A percentile compares a stretch with the other conserved stretches of the same genome.
phyloP scores from a whole-genome alignment of 345 rosid genomes.

The Gossypium anomalum region DNA sequence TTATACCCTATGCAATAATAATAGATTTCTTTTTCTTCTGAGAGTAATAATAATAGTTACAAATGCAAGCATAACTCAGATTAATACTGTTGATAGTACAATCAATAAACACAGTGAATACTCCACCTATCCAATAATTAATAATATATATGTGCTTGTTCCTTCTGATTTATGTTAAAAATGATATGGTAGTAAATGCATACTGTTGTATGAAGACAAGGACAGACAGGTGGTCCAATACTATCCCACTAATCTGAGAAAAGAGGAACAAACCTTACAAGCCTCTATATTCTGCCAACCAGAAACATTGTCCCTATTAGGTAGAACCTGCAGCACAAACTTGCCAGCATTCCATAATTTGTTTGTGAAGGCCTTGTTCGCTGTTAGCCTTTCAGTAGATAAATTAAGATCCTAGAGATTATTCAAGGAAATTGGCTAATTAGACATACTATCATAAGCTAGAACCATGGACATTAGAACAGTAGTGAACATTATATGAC shows the following conservation, averaged over 20 bases:
- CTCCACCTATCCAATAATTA: background rate
- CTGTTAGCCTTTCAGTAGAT: slow-evolving; percentile 86
- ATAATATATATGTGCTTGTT: background rate
- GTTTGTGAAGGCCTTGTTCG: slow-evolving; percentile 94
- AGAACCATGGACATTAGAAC: slow-evolving; percentile 15
- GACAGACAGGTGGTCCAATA: background rate
- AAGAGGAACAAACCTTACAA: slow-evolving; percentile 46
- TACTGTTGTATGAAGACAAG: background rate
- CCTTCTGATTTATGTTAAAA: background rate
- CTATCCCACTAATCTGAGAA: background rate
- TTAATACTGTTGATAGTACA: background rate
- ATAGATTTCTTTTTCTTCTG: background rate
- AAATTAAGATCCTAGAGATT: slow-evolving; percentile 78
- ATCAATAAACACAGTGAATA: background rate
- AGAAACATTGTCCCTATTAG: slow-evolving; percentile 55
- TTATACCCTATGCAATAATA: background rate
- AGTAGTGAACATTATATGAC: slow-evolving; percentile 5
- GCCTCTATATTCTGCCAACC: slow-evolving; percentile 69
- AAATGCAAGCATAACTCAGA: background rate
- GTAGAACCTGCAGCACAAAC: slow-evolving; percentile 83
- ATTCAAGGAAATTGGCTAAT: slow-evolving; percentile 21
- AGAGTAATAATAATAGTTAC: background rate
- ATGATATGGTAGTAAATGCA: background rate
- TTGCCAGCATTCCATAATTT: slow-evolving; percentile 99
- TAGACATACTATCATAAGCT: slow-evolving; percentile 15